Conservation (phyloP, 345 rosid species). For the Acer saccharum region DNA sequence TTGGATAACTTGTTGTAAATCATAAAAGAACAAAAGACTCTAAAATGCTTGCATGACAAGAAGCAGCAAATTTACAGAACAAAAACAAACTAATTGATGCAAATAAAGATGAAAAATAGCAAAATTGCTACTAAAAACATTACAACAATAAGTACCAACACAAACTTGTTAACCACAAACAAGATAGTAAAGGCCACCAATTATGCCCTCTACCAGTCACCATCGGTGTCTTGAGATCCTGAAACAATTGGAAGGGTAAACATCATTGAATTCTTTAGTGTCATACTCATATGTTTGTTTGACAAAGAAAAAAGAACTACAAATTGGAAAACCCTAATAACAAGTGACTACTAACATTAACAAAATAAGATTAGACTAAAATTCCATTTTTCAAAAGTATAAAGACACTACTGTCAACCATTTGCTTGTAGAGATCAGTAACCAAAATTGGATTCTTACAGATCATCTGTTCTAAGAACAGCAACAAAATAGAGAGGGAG, state of each 20-base stretch:
- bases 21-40: too few species aligned
- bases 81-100: background rate
- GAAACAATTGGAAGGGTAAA: too few species aligned
- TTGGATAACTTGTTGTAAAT: background rate
- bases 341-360: background rate
- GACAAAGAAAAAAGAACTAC: background rate
- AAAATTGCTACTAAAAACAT: too few species aligned
- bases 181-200: conserved; percentile 23
- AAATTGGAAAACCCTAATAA: background rate
- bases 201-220: conserved; percentile 25
- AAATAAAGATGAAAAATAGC: background rate
- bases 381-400: background rate
- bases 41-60: background rate
- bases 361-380: background rate
- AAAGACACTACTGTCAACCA: background rate
- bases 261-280: too few species aligned
- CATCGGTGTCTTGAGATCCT: conserved; percentile 13
- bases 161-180: conserved; percentile 18
- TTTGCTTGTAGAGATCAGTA: background rate
- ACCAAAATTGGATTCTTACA: too few species aligned
- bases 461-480: too few species aligned
- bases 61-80: background rate
- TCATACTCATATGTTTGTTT: too few species aligned
- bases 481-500: too few species aligned
- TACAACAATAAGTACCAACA: conserved; percentile 11